phyloP scores from a whole-genome alignment of 306 rosid genomes.

The Cucurbita argyrosperma region DNA sequence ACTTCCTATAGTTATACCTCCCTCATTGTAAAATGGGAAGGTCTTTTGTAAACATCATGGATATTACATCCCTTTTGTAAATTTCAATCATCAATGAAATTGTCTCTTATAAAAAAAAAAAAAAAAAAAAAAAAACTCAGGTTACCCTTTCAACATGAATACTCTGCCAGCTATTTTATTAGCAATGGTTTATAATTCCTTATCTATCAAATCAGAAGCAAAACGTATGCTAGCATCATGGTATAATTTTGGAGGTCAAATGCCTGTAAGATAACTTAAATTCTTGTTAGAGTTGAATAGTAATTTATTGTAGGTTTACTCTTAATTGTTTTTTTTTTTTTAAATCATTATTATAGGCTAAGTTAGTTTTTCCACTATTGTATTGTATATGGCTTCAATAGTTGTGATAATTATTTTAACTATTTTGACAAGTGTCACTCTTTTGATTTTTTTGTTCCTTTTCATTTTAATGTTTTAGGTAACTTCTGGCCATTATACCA shows the following conservation, averaged over 20 bases:
- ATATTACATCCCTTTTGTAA: too few species aligned
- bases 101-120: too few species aligned
- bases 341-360: neutral
- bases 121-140: too few species aligned
- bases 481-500: constrained; percentile 68
- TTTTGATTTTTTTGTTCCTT: constrained; percentile 1
- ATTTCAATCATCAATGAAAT: too few species aligned
- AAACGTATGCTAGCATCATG: neutral
- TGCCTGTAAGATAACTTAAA: neutral
- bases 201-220: neutral
- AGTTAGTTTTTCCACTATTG: neutral
- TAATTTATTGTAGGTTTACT: neutral
- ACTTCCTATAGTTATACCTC: too few species aligned
- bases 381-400: neutral
- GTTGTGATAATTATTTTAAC: neutral
- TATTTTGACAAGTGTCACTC: neutral
- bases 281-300: neutral
- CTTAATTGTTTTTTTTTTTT: neutral
- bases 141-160: neutral
- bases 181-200: neutral
- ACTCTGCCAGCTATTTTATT: neutral
- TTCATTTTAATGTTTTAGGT: constrained; percentile 42
- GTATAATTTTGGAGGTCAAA: neutral
- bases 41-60: too few species aligned
- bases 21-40: too few species aligned